A percentile compares a stretch with the other conserved stretches of the same genome.
phyloP scores from a whole-genome alignment of 331 rosid genomes.

The Pyracantha coccinea region DNA sequence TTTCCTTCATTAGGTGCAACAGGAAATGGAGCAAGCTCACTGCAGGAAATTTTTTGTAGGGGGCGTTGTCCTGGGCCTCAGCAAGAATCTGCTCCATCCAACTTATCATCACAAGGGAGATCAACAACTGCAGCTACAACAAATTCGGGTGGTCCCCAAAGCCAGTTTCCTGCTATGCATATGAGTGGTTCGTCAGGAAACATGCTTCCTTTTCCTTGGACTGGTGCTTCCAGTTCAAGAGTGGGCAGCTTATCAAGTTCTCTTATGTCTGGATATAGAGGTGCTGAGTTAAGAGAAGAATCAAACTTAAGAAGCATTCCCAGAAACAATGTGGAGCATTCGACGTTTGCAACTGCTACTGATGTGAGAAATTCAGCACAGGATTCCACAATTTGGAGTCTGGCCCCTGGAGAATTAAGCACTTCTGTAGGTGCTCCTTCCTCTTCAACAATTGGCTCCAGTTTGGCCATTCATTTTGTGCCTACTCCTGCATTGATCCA shows the following conservation, averaged over 20 bases:
- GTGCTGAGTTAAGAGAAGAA: conserved; percentile 36
- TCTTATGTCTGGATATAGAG: conserved; percentile 38
- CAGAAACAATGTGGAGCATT: conserved; percentile 39
- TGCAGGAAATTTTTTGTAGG: conserved; percentile 34
- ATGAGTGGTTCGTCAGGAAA: conserved; percentile 6
- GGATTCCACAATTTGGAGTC: conserved; percentile 44
- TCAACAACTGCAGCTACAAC: conserved; percentile 42
- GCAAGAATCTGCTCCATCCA: conserved; percentile 45
- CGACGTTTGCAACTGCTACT: conserved; percentile 29
- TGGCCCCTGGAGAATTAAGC: conserved; percentile 38
- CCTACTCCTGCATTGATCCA: conserved; percentile 54
- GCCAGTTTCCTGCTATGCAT: conserved; percentile 35
- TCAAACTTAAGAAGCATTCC: conserved; percentile 34
- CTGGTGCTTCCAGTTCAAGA: conserved; percentile 44
- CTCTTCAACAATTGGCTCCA: conserved; percentile 46
- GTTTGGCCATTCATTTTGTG: conserved; percentile 32
- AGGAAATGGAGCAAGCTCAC: conserved; percentile 38
- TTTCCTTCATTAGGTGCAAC: conserved; percentile 36
- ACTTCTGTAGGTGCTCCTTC: conserved; percentile 47
- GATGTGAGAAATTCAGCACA: conserved; percentile 35
- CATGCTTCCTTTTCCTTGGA: conserved; percentile 42
- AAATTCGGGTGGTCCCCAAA: conserved; percentile 35
- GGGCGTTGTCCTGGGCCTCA: conserved; percentile 29
- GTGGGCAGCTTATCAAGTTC: conserved; percentile 40
- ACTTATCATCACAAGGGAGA: conserved; percentile 49